phyloP scores from a whole-genome alignment of 148 eudicot species.

The Agrostemma githago region DNA sequence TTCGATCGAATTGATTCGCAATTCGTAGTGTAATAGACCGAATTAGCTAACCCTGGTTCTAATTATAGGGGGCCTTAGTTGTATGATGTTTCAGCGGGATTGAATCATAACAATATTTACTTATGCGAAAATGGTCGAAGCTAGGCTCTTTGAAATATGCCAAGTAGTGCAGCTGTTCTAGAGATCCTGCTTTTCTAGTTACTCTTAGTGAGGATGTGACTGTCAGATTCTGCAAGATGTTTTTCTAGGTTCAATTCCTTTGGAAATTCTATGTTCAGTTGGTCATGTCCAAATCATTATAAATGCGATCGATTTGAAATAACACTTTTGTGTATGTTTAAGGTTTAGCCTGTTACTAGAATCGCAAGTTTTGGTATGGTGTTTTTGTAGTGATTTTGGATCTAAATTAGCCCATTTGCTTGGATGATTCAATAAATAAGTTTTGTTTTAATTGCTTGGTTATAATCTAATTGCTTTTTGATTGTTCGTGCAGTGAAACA shows the following conservation, averaged over 20 bases:
- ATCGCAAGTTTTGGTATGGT: neutral
- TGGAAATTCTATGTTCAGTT: neutral
- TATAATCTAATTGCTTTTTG: neutral
- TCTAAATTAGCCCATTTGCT: neutral
- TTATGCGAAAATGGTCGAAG: no score
- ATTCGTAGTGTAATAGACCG: no score
- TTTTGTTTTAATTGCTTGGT: neutral
- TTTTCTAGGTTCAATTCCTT: neutral
- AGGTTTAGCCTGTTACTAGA: neutral
- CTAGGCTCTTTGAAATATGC: neutral
- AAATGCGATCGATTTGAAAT: neutral
- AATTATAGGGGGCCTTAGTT: neutral
- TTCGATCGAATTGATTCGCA: no score
- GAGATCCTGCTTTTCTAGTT: neutral
- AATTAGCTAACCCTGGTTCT: no score
- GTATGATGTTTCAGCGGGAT: neutral
- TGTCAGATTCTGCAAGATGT: neutral
- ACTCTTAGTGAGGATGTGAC: neutral
- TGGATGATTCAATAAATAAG: neutral
- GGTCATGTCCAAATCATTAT: neutral
- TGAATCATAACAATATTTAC: neutral
- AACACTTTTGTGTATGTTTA: neutral
- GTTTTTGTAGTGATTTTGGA: neutral
- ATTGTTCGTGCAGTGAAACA: constrained; percentile 47
- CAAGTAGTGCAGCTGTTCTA: neutral